Conservation (phyloP, 805 yeast species). For the Hanseniaspora vineae region DNA sequence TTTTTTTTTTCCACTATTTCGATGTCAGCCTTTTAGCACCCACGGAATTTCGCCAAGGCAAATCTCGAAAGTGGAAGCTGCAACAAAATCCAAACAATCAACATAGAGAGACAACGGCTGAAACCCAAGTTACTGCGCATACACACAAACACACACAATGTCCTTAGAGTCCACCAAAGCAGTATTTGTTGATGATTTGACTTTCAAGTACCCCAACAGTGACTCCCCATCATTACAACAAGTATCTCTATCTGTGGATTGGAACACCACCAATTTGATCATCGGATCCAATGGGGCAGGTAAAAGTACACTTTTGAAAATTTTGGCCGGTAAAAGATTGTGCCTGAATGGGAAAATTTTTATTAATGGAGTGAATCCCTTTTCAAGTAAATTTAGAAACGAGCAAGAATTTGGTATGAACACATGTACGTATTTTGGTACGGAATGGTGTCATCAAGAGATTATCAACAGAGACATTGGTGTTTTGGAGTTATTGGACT, state of each 20-base stretch:
- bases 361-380: conserved; percentile 84
- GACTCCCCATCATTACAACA: conserved; percentile 55
- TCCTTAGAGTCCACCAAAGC: conserved; percentile 22
- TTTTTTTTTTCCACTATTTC: too few species aligned
- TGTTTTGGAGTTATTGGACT: conserved; percentile 60
- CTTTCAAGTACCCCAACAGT: conserved; percentile 53
- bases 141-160: not conserved
- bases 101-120: too few species aligned
- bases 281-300: conserved; percentile 98
- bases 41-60: too few species aligned
- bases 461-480: conserved; percentile 86
- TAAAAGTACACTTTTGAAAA: conserved; percentile 72
- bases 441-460: conserved; percentile 94
- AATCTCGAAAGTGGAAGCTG: too few species aligned
- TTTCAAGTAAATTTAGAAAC: conserved; percentile 36
- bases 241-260: conserved; percentile 46
- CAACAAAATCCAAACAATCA: too few species aligned
- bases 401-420: conserved; percentile 26
- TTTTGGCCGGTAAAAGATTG: conserved; percentile 84
- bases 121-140: not conserved
- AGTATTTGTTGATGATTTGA: conserved; percentile 49
- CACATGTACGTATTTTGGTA: conserved; percentile 72
- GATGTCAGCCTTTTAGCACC: too few species aligned
- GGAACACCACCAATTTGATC: conserved; percentile 63
- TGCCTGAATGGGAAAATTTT: conserved; percentile 56